phyloP scores from a whole-genome alignment of 768 basidiomycete species.

The Auriscalpium vulgare region DNA sequence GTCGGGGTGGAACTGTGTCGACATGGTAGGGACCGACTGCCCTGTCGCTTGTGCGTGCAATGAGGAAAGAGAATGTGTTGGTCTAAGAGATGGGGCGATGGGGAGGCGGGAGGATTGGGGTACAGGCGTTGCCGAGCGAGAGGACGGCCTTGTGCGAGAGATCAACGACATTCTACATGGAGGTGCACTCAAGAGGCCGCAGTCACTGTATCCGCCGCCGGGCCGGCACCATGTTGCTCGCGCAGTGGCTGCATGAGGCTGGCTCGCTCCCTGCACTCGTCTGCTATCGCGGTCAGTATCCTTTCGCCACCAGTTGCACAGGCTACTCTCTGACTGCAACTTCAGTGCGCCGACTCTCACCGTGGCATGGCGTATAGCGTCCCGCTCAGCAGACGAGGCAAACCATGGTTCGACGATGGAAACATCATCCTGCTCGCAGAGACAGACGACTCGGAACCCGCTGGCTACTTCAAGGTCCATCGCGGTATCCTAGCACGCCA shows the following conservation, averaged over 20 bases:
- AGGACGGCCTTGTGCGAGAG: constrained; percentile 25
- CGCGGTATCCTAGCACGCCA: constrained; percentile 37
- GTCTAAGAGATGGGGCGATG: constrained; percentile 42
- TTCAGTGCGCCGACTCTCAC: no score
- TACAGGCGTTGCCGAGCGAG: constrained; percentile 30
- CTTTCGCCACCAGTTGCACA: no score
- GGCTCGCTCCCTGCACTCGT: no score
- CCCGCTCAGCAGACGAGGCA: constrained; percentile 17
- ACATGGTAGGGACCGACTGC: background rate
- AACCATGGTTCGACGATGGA: constrained; percentile 57
- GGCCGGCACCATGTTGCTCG: no score
- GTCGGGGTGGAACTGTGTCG: constrained; percentile 2
- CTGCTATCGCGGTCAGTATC: no score
- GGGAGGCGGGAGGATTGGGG: constrained; percentile 42
- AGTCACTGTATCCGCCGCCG: no score
- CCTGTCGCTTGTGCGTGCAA: constrained; percentile 39
- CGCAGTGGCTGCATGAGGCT: no score
- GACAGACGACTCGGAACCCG: constrained; percentile 21
- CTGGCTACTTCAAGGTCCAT: constrained; percentile 46
- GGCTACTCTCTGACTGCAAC: no score
- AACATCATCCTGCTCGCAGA: constrained; percentile 43
- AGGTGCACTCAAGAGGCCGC: background rate
- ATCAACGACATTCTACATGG: background rate
- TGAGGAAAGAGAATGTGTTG: constrained; percentile 48
- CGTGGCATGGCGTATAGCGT: no score